Evolutionary conservation across 1,139 yeast genomes (phyloP), one percentile per base, ranked within the genome.

Genomic region (Meyerozyma sp.): DNA sequence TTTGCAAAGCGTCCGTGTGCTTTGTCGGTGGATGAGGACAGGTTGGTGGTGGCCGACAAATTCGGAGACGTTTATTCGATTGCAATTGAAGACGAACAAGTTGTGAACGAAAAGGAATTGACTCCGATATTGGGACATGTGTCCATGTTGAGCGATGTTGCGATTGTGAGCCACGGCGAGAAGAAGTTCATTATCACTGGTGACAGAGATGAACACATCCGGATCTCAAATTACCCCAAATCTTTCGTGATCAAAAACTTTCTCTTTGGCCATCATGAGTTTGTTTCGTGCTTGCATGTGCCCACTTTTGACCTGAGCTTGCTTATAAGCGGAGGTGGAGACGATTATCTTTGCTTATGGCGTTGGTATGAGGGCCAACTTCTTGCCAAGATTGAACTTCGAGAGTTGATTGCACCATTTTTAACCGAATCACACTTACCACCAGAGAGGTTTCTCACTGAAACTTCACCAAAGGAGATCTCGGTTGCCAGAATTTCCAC

Each of bases 171-270:
- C 3, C 63, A 67, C 35, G 59, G 70, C 40, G 59, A 66, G 13
- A 70, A 76, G 45, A 75, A 78, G 50, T 86, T 67, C 49, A 63
- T 91, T 20, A 72, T 93, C 46, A 84, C 95, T 2, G 83, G 93
- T 35, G 99, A 94, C 63, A 78, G 98, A 65, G 99, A 94, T 62
- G 99, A 94, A 63, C 99, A 94, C 61, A 86, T 94, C 49, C 77
- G 95, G 56, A 76, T 94, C n/a, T 80, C 96, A 4, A 77, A 81
- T 51, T 90, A 76, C 54, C 98, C 98, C 1, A 75, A 84, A 49
- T 72, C 93, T 4, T 87, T 70, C 55, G 81, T 90, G 20, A 82
- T 93, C 40, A 86, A 88, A 51, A 78, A 82, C 53, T 90, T 89
- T 82, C 69, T 91, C 46, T 89, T 89, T 61, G 98, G 96, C 3